Base-by-base conservation (phyloP, 1,284 basidiomycete species). In the Cryptococcus floricola region DNA sequence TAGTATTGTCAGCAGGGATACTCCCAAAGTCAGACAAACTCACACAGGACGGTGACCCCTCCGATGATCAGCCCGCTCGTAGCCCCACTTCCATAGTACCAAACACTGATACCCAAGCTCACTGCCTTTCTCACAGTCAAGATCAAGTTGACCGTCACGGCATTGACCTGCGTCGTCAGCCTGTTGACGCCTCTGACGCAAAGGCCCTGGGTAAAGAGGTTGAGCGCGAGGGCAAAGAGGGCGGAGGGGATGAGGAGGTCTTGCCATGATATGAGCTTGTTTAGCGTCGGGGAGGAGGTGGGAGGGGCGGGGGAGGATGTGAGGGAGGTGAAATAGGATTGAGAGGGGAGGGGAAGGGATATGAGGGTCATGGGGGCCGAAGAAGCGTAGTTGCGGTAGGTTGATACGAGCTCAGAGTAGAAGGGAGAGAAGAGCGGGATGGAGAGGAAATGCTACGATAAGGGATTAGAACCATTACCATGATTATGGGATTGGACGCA, bases 161-260 rank as follows among this genome's bases (percentile, higher is more conserved):
- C 83, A 46, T 84, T 86, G 4, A 94, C 89, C 45, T 75, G 70
- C 68, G 78, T 63, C 1, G 91, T 93, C 56, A 97, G 81, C 39
- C 89, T 81, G 70, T 97, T 87, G 44, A 96, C 93, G 39, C 93
- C 94, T 2, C 89, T 81, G n/a, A 90, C 87, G 74, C 93, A 97
- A 14, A 95, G 60, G 2, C 93, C 81, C 70, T 95, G 91, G 0
- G 92, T 96, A 38, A 87, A 62, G 4, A 92, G 87, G 75, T 95
- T 96, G 31, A 88, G 74, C 5, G 82, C 68, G 37, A 97, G 82
- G 1, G 86, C 84, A 12, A 87, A 59, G 67, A 86, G 82, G 43
- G 87, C 83, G 16, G 79, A 75, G 0, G 90, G 90, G 16, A 92
- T 67, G 7, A 76, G 68, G 1, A 72, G 23, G 31, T 45, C 53